Evolutionary conservation across 441 rosid genomes (phyloP), one percentile per base, ranked within the genome.

Genomic region (Populus hybrid): DNA sequence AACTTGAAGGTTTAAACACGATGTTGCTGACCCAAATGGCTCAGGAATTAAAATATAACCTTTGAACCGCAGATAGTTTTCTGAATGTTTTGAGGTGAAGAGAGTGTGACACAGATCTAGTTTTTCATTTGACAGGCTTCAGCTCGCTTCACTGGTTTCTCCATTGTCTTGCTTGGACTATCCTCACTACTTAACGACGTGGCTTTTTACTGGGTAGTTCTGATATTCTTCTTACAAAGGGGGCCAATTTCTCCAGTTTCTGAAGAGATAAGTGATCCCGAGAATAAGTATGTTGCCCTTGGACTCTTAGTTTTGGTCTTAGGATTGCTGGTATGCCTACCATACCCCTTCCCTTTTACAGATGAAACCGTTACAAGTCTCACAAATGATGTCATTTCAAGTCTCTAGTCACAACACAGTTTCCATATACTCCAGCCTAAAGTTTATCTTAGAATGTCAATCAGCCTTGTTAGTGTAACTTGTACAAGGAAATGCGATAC

Each of bases 191-290:
- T 92, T 84, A 91, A 83, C 30, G 99, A 90, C 53, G 96, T 95
- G 5, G 91, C 98, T 34, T 95, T 95, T 85, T 93, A 90, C 82
- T 95, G 99, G 99, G 94, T 90, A 70, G 94, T 80, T 78, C 86
- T 93, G 78, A 83, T 95, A 82, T 88, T 91, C 88, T 88, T 95
- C 88, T 78, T 91, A 81, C 99, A 93, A 83, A 90, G 98, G 76
- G 97, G 94, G 34, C 98, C 99, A 1, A 89, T 91, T 42, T 90
- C 97, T 40, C 99, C 97, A 12, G 84, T 91, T 1, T 89, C 91
- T 0, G 97, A 95, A 84, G 99, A 95, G 83, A 85, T 92, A 73
- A 86, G 89, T 0, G 88, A 83, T 77, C 97, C 97, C 42, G 94
- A 88, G 7, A 80, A 90, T 32, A 92, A 88, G 75, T 83, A 88